Evolutionary conservation across 306 rosid genomes (phyloP), one percentile per base, ranked within the genome.

Genomic region (Lotus japonicus): DNA sequence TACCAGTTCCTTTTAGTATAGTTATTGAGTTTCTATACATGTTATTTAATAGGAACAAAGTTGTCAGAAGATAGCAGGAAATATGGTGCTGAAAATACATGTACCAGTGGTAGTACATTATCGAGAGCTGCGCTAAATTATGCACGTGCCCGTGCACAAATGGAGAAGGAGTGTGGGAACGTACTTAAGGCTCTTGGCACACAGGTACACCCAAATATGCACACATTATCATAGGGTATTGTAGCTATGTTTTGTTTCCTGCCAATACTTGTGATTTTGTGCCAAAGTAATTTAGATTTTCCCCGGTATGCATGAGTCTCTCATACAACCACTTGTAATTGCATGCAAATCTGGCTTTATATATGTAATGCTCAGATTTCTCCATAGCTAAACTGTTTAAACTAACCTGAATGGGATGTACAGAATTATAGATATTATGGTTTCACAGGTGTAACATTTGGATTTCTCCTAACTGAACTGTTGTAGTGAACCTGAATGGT

Each of bases 21-120:
- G 51, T 58, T 66, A 48, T 65, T 58, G 79, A 71, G 44, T 72
- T 68, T 28, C 31, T 69, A 7, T 67, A 45, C 51, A 56, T 77
- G 49, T 62, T 81, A 73, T 83, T 76, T 67, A 44, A 80, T 61
- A 94, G 98, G 98, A 79, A 85, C 97, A 66, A 94, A 90, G 85
- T 81, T 94, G 71, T 94, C 98, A 9, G 98, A 94, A 75, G 98
- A 94, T 79, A 90, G 96, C 84, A 83, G 95, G 80, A 94, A 88
- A 88, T 88, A 94, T 79, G 97, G 98, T 71, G 75, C 90, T 12
- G 98, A 88, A 82, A 90, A 83, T 86, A 88, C 97, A n/a, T 94
- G 98, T 74, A 90, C 97, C 42, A 90, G 90, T 76, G 97, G 98
- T 42, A 87, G 77, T 58, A 94, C 92, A 4, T 74, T 94, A 79